Conservation (phyloP, 2,329 filamentous ascomycete genomes). For the Calonectria naviculata region DNA sequence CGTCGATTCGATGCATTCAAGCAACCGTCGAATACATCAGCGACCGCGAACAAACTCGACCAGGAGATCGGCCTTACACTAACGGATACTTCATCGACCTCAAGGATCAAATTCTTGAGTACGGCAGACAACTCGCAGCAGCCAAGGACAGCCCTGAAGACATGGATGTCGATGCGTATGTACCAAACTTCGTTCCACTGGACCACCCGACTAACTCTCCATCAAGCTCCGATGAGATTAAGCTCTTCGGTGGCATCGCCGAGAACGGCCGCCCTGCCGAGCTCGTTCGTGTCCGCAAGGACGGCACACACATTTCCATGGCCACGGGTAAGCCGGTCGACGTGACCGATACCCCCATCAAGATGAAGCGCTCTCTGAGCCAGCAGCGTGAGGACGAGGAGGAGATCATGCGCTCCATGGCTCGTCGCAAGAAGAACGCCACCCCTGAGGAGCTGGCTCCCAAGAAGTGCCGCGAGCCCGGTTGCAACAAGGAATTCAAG, state of each 20-base stretch:
- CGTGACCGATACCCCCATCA: slow-evolving; percentile 60
- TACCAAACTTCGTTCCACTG: slow-evolving; percentile 46
- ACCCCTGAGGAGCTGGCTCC: slow-evolving; percentile 84
- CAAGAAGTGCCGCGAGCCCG: slow-evolving; percentile 78
- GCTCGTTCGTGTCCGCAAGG: slow-evolving; percentile 83
- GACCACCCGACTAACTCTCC: slow-evolving; percentile 42
- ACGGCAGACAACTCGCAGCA: slow-evolving; percentile 85
- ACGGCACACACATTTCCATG: slow-evolving; percentile 83
- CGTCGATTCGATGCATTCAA: slow-evolving; percentile 90
- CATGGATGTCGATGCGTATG: slow-evolving; percentile 70
- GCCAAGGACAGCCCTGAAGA: slow-evolving; percentile 72
- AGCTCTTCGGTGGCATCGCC: slow-evolving; percentile 83
- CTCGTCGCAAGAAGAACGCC: slow-evolving; percentile 92
- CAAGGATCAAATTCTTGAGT: slow-evolving; percentile 90
- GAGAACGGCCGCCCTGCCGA: slow-evolving; percentile 86
- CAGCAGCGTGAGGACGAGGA: slow-evolving; percentile 82
- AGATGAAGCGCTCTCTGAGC: slow-evolving; percentile 74
- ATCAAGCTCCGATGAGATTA: slow-evolving; percentile 72
- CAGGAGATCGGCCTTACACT: slow-evolving; percentile 90
- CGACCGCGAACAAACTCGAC: slow-evolving; percentile 87
- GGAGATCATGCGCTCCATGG: slow-evolving; percentile 91
- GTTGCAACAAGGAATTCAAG: slow-evolving; percentile 93
- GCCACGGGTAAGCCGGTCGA: slow-evolving; percentile 75
- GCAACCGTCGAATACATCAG: slow-evolving; percentile 87
- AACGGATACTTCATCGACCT: slow-evolving; percentile 98